Base-by-base conservation (phyloP, 2,329 filamentous ascomycete genomes). In the Claviceps capensis region DNA sequence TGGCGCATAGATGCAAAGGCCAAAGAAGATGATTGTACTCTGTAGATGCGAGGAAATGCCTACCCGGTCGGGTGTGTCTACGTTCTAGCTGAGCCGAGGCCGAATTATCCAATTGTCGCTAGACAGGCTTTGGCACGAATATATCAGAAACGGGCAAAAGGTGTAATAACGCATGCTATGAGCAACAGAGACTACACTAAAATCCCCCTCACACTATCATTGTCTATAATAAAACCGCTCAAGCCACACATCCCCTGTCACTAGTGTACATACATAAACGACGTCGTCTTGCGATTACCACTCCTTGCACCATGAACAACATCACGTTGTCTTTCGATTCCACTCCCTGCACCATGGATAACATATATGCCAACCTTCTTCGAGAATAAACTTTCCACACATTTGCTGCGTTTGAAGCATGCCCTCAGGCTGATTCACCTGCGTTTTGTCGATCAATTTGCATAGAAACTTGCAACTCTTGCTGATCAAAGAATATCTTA, bases 181-280 rank as follows among this genome's bases (percentile, higher is more conserved):
- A 61, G 61, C 61, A 59, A 59, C 67, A 46, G 49, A 65, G 64
- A 64, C 63, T 68, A 72, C 61, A 69, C 65, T 68, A 71, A 64
- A 69, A 68, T 66, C 64, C 67, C 62, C 63, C 60, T 63, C 63
- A 60, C 63, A 60, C 63, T 60, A 65, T 66, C 64, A 65, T 64
- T 65, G 62, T 75, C 72, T 75, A 75, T 75, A 65, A 71, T 68
- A 66, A 71, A 67, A 67, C 63, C 63, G 62, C 61, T 59, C 58
- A 60, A 64, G 62, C 63, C 61, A 67, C 70, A 68, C 63, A 64
- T 64, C 66, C 63, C 66, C 67, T 69, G 70, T 67, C 66, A 73
- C 67, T 75, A 74, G 72, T 75, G 68, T 76, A 76, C 73, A 68
- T 76, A 76, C 73, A 74, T 67, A 67, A 69, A 67, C 66, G 62